These are phyloP conservation scores for Chionographis japonica DNA, from an alignment of 106 monocot species.

Conservation along the genomic window DNA sequence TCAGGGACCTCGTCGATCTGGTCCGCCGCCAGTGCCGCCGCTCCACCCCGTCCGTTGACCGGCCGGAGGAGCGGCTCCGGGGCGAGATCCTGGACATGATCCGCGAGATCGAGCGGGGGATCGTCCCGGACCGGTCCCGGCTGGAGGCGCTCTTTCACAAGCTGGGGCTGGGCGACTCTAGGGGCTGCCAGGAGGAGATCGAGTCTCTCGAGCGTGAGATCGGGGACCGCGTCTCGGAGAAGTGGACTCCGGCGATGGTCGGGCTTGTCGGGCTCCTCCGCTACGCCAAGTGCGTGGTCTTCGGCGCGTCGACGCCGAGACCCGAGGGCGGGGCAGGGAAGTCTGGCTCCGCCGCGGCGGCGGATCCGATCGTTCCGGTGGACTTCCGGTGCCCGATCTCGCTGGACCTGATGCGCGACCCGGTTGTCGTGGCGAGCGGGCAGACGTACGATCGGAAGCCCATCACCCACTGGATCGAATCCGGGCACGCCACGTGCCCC, in stretches of 20 bases:
- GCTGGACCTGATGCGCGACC: conserved; percentile 50
- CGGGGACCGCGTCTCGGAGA: conserved; percentile 35
- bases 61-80: conserved; percentile 22
- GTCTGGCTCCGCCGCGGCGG: not conserved
- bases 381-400: no score
- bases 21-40: conserved; percentile 46
- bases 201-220: conserved; percentile 69
- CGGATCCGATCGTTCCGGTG: no score
- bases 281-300: conserved; percentile 79
- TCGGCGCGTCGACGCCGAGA: conserved; percentile 56
- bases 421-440: conserved; percentile 75
- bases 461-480: conserved; percentile 59
- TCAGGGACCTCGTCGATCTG: conserved; percentile 45
- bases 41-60: conserved; percentile 7
- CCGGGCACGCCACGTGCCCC: conserved; percentile 81
- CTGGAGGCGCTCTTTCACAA: conserved; percentile 41
- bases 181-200: conserved; percentile 59
- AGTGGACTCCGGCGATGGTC: conserved; percentile 44
- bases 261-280: conserved; percentile 61
- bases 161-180: conserved; percentile 43
- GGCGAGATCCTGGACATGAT: conserved; percentile 51
- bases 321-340: conserved; percentile 2
- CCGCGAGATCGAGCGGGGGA: conserved; percentile 49
- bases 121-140: conserved; percentile 34
- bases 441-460: conserved; percentile 86